Evolutionary conservation across 768 basidiomycete species (phyloP), one percentile per base, ranked within the genome.

Genomic region (Piloderma croceum): DNA sequence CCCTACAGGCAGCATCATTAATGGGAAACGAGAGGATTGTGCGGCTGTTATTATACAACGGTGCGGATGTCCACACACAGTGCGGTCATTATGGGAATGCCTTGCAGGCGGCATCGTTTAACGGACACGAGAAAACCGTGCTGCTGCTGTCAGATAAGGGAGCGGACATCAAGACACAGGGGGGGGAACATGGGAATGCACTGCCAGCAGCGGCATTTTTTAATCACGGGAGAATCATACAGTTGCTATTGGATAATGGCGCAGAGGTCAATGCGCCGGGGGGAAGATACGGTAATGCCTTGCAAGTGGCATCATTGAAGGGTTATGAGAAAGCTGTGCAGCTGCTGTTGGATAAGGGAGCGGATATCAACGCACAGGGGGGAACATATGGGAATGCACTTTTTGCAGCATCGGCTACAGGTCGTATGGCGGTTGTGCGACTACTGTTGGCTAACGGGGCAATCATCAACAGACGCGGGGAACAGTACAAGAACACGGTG

Each of bases 261-360:
- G 36, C 38, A 2, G 37, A 47, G 40, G 46, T 45, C 11, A 45
- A 44, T 33, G 36, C 24, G 13, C 45, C 27, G 22, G 35, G 39
- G 7, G 29, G 45, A 40, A 5, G n/a, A 11, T 42, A 44, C 27
- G 44, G 37, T 15, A 39, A 3, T 17, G 37, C 24, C 15, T 22
- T 31, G 3, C 35, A 37, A n/a, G 41, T 15, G 3, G 41, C 34
- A 18, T 44, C 43, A 29, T 24, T 13, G n/a, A 13, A 34, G 4
- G 37, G 46, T 12, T 1, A 36, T 20, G 13, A 20, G 13, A 19
- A 29, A 19, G 12, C 21, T n/a, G n/a, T n/a, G n/a, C n/a, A n/a
- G n/a, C n/a, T n/a, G n/a, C n/a, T n/a, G n/a, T n/a, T n/a, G n/a
- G 31, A 41, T 24, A 19, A 17, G 22, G 34, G 39, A 18, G 36